Percentiles rank a stretch among this genome's conserved stretches.
Conservation (phyloP, 805 yeast species). For the Torulaspora quercuum region DNA sequence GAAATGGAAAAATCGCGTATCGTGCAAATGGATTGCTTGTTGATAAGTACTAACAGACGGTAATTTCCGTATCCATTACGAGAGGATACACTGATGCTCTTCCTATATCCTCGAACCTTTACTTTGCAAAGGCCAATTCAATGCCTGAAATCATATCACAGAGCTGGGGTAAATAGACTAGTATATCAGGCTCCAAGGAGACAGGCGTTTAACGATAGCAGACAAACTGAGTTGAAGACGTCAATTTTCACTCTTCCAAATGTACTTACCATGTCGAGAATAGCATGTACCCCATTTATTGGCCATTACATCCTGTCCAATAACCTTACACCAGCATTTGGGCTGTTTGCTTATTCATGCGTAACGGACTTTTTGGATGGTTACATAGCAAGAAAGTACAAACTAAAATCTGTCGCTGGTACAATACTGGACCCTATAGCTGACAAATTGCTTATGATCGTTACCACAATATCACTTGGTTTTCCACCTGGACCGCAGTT, state of each 20-base stretch:
- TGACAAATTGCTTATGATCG: constrained; percentile 85
- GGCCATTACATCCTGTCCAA: constrained; percentile 73
- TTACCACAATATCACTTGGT: constrained; percentile 74
- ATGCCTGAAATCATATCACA: constrained; percentile 1
- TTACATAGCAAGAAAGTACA: constrained; percentile 75
- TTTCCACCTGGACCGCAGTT: constrained; percentile 45
- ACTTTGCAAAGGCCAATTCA: constrained; percentile 8
- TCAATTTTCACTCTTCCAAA: constrained; percentile 79
- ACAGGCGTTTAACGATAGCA: neutral
- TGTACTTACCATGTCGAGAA: constrained; percentile 72
- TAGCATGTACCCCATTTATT: constrained; percentile 77
- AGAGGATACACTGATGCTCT: constrained; percentile 6
- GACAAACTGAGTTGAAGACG: constrained; percentile 34
- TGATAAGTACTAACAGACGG: too few relatives aligned
- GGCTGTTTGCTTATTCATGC: constrained; percentile 78
- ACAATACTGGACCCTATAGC: constrained; percentile 94
- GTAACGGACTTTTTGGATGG: constrained; percentile 93
- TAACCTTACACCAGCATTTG: constrained; percentile 60
- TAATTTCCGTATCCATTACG: too few relatives aligned
- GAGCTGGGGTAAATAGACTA: neutral
- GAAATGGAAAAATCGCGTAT: too few relatives aligned
- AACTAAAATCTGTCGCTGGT: constrained; percentile 78
- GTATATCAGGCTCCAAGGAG: constrained; percentile 1
- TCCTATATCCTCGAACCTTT: constrained; percentile 4
- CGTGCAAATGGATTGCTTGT: too few relatives aligned